A percentile compares a stretch with the other conserved stretches of the same genome.
These are phyloP conservation scores for Boehmeria nivea DNA, from an alignment of 306 rosid genomes.

Conservation along the genomic window DNA sequence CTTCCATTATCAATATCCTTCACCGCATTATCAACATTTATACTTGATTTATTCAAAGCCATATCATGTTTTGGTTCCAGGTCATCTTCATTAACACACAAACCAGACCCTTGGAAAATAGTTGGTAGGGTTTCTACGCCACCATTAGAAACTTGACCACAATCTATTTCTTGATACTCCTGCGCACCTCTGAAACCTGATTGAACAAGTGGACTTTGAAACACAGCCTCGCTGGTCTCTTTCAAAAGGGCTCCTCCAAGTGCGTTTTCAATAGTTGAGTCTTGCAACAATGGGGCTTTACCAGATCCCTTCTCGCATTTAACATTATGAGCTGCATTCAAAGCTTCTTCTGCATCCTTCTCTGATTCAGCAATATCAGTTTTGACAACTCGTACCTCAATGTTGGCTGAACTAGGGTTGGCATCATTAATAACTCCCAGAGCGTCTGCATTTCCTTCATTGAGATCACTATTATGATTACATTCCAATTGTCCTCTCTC, in stretches of 20 bases:
- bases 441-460: constrained; percentile 29
- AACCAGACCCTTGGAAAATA: constrained; percentile 33
- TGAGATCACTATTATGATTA: constrained; percentile 17
- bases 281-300: constrained; percentile 26
- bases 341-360: constrained; percentile 20
- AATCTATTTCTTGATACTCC: constrained; percentile 28
- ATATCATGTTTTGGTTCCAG: constrained; percentile 23
- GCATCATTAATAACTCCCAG: constrained; percentile 27
- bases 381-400: constrained; percentile 30
- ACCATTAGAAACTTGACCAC: constrained; percentile 24
- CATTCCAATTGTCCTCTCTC: constrained; percentile 53
- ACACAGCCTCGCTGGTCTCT: constrained; percentile 21
- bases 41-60: constrained; percentile 33
- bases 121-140: constrained; percentile 26
- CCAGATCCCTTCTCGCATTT: constrained; percentile 5
- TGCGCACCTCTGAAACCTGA: constrained; percentile 24
- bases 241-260: constrained; percentile 22
- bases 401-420: constrained; percentile 24
- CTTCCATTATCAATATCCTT: constrained; percentile 44
- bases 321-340: constrained; percentile 16
- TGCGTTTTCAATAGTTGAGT: constrained; percentile 32
- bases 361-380: constrained; percentile 27
- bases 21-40: constrained; percentile 42
- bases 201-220: constrained; percentile 22
- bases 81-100: constrained; percentile 38